Percentiles rank a stretch among this genome's conserved stretches.
phyloP scores from a whole-genome alignment of 1,284 basidiomycete species.

The Caloboletus firmus region DNA sequence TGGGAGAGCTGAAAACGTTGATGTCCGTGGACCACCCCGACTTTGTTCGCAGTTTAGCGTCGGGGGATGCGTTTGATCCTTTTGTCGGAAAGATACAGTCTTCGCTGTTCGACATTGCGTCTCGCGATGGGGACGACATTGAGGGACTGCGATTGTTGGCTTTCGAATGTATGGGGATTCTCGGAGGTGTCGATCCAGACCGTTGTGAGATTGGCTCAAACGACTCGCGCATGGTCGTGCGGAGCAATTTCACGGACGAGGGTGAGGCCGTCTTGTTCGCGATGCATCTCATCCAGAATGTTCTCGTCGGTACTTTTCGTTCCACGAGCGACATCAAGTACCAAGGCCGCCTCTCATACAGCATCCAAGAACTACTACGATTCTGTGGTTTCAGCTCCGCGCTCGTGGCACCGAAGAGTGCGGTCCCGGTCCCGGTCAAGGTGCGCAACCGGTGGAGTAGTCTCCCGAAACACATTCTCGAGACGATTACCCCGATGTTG shows the following conservation, averaged over 20 bases:
- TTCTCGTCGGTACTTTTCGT: conserved; percentile 90
- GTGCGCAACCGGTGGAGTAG: conserved; percentile 75
- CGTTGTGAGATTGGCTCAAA: conserved; percentile 72
- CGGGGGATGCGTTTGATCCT: conserved; percentile 86
- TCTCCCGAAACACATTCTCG: conserved; percentile 82
- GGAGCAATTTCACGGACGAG: conserved; percentile 82
- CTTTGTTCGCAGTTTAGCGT: conserved; percentile 61
- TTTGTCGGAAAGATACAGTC: conserved; percentile 71
- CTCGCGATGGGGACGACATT: conserved; percentile 76
- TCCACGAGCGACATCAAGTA: conserved; percentile 94
- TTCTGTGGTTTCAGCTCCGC: conserved; percentile 85
- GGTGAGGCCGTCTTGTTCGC: conserved; percentile 82
- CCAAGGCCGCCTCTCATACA: conserved; percentile 87
- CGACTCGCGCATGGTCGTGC: conserved; percentile 70
- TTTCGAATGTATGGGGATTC: conserved; percentile 90
- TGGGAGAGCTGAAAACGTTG: conserved; percentile 75
- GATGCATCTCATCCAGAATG: conserved; percentile 81
- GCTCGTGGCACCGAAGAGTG: conserved; percentile 52
- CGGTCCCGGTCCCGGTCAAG: conserved; percentile 59
- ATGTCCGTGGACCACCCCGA: conserved; percentile 54
- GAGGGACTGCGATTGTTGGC: conserved; percentile 68
- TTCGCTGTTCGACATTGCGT: conserved; percentile 70
- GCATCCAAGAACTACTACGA: conserved; percentile 89
- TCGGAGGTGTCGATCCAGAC: conserved; percentile 97
- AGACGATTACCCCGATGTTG: conserved; percentile 88